Evolutionary conservation across 2,329 filamentous ascomycete species (phyloP), one percentile per base, ranked within the genome.

Genomic region (Claviceps quebecensis): DNA sequence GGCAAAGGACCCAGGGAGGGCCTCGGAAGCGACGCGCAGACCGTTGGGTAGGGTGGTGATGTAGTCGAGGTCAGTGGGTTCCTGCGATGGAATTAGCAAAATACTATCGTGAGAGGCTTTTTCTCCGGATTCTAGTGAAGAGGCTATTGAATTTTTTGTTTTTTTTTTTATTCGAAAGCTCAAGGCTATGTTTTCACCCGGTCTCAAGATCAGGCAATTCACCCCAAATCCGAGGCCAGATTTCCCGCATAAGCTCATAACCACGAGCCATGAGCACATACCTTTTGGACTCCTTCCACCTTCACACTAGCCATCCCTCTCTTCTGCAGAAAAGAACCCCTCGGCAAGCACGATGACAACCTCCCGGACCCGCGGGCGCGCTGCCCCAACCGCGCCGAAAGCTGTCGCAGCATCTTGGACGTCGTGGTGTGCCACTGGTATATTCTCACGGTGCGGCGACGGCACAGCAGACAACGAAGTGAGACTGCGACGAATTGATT

Each of bases 31-130:
- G 53, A 98, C 88, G 53, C 91, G 87, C 57, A 98, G 73, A 63
- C 93, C 93, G 76, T 98, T 98, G 48, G 88, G 74, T 16, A 98
- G 80, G 1, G 84, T 90, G 7, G 90, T 95, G 61, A 97, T 84
- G 58, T 84, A 75, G 67, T 96, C 88, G 60, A 95, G 80, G 57
- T 95, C 87, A 47, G 83, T 83, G 14, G 88, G 87, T 64, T 97
- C 90, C 67, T 69, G 29, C n/a, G 9, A 17, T 5, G 13, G 5
- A 11, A 16, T 26, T 29, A 34, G 23, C 14, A 1, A 14, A 11
- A 11, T 11, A 34, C 29, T 34, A 11, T 34, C 3, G 9, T 34
- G 29, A 11, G 29, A 4, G 8, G 29, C 29, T 11, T 36, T 13
- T 11, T 19, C 26, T 29, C 7, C 39, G 11, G 39, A 9, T 11